These are phyloP conservation scores for Leccinum solheimii DNA, from an alignment of 1,284 basidiomycete genomes.

Conservation along the genomic window DNA sequence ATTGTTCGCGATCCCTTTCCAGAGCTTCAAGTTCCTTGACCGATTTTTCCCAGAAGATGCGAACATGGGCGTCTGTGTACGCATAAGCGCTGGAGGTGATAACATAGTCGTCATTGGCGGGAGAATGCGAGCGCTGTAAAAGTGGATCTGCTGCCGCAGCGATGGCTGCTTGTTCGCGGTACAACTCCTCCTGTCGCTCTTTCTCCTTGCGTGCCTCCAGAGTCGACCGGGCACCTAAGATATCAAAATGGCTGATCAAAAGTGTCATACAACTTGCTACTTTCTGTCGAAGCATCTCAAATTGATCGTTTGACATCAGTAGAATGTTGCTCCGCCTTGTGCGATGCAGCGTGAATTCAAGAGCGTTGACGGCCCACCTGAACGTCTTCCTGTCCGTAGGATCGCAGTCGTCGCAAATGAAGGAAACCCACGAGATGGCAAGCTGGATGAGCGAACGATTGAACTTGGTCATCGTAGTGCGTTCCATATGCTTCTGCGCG, in stretches of 20 bases:
- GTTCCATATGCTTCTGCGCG: constrained; percentile 86
- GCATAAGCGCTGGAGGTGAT: constrained; percentile 39
- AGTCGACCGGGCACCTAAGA: constrained; percentile 89
- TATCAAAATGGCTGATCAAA: constrained; percentile 97
- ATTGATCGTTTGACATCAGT: constrained; percentile 85
- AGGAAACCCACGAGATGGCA: constrained; percentile 96
- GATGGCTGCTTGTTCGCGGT: constrained; percentile 61
- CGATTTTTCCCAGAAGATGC: constrained; percentile 73
- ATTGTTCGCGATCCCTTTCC: constrained; percentile 60
- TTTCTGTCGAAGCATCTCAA: constrained; percentile 85
- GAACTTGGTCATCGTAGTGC: constrained; percentile 69
- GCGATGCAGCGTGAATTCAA: constrained; percentile 91
- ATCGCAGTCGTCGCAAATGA: constrained; percentile 98
- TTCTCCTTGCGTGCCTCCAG: constrained; percentile 89
- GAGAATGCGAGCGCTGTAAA: constrained; percentile 37
- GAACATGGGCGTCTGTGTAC: constrained; percentile 64
- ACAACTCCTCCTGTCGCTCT: constrained; percentile 75
- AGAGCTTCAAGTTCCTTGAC: constrained; percentile 60
- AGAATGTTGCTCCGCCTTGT: constrained; percentile 93
- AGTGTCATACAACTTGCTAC: constrained; percentile 97
- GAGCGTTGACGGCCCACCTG: constrained; percentile 96
- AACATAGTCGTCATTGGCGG: constrained; percentile 39
- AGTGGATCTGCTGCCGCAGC: constrained; percentile 52
- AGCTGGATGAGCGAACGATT: constrained; percentile 82
- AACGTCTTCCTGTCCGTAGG: constrained; percentile 96